Evolutionary conservation across 2,329 filamentous ascomycete species (phyloP).

Genomic region (Phialophora verrucosa): DNA sequence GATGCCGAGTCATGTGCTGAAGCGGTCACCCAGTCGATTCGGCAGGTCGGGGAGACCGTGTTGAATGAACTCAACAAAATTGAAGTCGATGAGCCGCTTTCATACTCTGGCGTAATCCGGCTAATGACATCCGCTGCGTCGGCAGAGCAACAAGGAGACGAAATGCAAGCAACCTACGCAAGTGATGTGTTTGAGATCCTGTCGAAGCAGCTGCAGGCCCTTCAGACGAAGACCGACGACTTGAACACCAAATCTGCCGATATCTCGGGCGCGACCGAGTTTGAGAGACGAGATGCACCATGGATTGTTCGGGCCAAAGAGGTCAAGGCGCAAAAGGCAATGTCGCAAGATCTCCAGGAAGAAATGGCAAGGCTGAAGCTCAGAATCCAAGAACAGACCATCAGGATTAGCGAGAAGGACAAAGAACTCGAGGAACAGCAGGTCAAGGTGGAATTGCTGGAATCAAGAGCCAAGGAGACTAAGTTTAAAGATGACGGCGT

Average conservation of each 20-base stretch:
- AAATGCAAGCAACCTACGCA: conserved; percentile 3
- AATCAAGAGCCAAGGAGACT: conserved; percentile 83
- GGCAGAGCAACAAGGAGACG: conserved; percentile 4
- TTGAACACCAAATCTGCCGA: conserved; percentile 73
- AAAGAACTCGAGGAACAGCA: conserved; percentile 77
- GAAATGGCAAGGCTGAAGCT: conserved; percentile 81
- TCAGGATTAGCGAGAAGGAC: conserved; percentile 73
- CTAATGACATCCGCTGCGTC: conserved; percentile 25
- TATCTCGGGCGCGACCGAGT: conserved; percentile 75
- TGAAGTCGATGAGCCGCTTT: conserved; percentile 32
- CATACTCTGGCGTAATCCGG: conserved; percentile 26
- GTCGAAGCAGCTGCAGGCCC: conserved; percentile 27
- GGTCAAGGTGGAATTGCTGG: conserved; percentile 80
- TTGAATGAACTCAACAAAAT: conserved; percentile 73
- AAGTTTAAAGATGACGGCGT: conserved; percentile 70
- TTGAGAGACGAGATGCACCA: conserved; percentile 73
- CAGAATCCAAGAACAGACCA: conserved; percentile 77
- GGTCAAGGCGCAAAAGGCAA: conserved; percentile 78
- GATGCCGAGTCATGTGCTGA: conserved; percentile 68
- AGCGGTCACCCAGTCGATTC: conserved; percentile 69
- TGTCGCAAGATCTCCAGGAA: conserved; percentile 81
- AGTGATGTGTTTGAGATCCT: conserved; percentile 33
- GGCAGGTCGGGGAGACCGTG: conserved; percentile 70
- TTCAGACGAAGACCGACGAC: conserved; percentile 55
- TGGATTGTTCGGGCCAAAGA: conserved; percentile 85